A percentile compares a stretch with the other conserved stretches of the same genome.
phyloP scores from a whole-genome alignment of 306 rosid genomes.

The Senna tora region DNA sequence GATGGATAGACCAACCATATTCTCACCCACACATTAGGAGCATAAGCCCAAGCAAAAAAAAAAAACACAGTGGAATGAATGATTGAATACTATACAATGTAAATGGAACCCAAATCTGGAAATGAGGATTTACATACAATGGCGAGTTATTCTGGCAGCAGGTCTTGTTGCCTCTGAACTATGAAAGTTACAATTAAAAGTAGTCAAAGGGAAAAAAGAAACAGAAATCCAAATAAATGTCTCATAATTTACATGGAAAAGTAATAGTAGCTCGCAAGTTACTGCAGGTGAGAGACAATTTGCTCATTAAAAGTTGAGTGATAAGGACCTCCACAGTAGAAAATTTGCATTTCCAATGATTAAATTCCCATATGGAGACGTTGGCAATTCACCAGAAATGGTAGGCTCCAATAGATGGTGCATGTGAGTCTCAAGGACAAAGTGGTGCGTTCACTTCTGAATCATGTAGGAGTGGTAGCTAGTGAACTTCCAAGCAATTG shows the following conservation, averaged over 20 bases:
- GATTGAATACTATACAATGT: no score
- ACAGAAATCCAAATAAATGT: background rate
- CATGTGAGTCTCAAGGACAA: constrained; percentile 4
- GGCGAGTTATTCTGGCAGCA: background rate
- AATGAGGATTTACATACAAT: background rate
- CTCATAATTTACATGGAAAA: constrained; percentile 28
- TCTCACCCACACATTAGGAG: no score
- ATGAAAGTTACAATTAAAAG: background rate
- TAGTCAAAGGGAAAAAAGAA: background rate
- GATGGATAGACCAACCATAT: no score
- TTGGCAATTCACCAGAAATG: background rate
- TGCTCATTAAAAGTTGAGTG: background rate
- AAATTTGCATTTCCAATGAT: constrained; percentile 10
- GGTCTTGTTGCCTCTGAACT: background rate
- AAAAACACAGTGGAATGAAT: no score
- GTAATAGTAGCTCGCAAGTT: background rate
- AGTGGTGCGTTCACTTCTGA: background rate
- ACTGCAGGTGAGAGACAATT: background rate
- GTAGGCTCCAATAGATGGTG: constrained; percentile 18
- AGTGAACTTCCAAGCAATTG: constrained; percentile 3
- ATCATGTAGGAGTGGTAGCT: constrained; percentile 5
- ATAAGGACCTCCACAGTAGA: background rate
- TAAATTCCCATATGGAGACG: background rate
- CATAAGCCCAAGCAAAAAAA: no score
- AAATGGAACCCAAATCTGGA: no score